phyloP scores from a whole-genome alignment of 140 eudicot species.

The Senecio squalidus region DNA sequence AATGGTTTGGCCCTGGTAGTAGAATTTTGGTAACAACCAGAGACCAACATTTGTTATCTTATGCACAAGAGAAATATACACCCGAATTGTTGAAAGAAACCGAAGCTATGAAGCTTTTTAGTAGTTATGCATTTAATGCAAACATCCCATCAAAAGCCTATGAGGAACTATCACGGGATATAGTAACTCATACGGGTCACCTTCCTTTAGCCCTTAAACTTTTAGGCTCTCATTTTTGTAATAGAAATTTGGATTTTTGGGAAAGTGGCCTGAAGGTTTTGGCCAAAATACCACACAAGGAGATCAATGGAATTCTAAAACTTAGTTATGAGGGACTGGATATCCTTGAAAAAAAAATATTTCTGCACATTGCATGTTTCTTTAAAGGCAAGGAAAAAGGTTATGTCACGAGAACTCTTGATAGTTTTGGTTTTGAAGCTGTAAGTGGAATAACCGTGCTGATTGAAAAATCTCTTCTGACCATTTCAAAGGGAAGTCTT shows the following conservation, averaged over 20 bases:
- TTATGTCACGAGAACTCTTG: not conserved
- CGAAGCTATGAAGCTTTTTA: not conserved
- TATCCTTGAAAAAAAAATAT: not conserved
- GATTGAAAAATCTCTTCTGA: not conserved
- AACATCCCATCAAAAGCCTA: not conserved
- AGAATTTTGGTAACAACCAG: not conserved
- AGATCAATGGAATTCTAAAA: not conserved
- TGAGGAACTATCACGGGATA: not conserved
- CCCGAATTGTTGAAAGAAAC: not conserved
- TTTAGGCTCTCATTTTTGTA: not conserved
- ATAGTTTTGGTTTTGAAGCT: not conserved
- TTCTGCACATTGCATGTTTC: no score
- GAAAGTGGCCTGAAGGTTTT: not conserved
- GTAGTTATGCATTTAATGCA: not conserved
- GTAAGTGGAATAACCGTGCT: not conserved
- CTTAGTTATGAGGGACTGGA: not conserved
- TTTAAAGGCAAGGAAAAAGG: not conserved
- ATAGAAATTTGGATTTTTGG: not conserved
- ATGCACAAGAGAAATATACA: not conserved
- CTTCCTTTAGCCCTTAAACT: slow-evolving; percentile 1
- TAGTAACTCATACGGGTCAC: not conserved
- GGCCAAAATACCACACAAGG: not conserved
- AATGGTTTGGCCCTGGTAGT: not conserved
- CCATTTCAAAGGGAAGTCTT: not conserved
- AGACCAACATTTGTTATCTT: not conserved